Evolutionary conservation across 129 eudicot species (phyloP).

Genomic region (Mikania micrantha): DNA sequence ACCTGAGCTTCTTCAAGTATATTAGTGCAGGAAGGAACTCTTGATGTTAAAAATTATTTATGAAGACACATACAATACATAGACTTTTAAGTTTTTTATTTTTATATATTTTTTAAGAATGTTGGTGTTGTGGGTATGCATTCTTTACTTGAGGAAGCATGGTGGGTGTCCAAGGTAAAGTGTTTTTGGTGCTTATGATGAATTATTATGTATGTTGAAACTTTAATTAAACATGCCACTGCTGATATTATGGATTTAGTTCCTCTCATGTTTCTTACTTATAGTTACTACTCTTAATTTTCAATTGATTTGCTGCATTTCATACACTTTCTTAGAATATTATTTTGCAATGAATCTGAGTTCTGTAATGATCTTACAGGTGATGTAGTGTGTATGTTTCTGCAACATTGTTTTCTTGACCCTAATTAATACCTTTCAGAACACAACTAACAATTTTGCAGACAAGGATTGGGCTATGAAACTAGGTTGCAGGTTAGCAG

Average conservation of each 20-base stretch:
- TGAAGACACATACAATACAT: conserved; percentile 18
- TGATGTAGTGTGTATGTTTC: background rate
- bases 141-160: conserved; percentile 34
- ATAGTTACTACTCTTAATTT: conserved; percentile 5
- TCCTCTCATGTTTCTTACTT: conserved; percentile 14
- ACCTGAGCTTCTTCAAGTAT: conserved; percentile 30
- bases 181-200: conserved; percentile 17
- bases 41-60: conserved; percentile 21
- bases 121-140: conserved; percentile 13
- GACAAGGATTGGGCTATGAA: too few species aligned
- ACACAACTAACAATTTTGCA: too few species aligned
- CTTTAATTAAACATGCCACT: conserved; percentile 10
- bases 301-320: background rate
- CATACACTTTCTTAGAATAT: background rate
- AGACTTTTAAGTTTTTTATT: conserved; percentile 3
- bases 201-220: conserved; percentile 16
- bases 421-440: too few species aligned
- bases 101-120: background rate
- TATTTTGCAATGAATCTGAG: too few species aligned
- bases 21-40: conserved; percentile 30
- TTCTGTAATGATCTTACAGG: background rate
- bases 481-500: too few species aligned
- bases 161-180: conserved; percentile 10
- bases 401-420: too few species aligned
- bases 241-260: conserved; percentile 12